Percentiles rank a stretch among this genome's conserved stretches.
Evolutionary conservation across 1,284 basidiomycete genomes (phyloP).

Genomic region (Apiotrichum sp.): DNA sequence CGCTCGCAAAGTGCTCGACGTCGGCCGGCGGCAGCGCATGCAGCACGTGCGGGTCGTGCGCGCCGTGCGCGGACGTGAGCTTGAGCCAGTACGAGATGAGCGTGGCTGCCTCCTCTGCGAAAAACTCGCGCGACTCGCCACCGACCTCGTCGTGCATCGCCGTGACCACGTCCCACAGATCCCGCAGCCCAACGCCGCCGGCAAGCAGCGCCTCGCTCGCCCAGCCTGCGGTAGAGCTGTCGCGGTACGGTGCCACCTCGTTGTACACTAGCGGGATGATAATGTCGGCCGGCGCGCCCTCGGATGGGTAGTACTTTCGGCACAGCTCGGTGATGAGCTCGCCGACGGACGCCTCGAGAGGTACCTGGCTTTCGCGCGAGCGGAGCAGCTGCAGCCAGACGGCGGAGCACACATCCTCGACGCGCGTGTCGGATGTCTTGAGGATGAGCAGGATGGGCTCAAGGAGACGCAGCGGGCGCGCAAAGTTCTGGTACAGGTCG

Average conservation of each 20-base stretch:
- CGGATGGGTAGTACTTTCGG: slow-evolving; percentile 81
- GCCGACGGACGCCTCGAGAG: slow-evolving; percentile 17
- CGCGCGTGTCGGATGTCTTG: slow-evolving; percentile 86
- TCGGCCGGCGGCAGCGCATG: slow-evolving; percentile 21
- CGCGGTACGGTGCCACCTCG: slow-evolving; percentile 13
- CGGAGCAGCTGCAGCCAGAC: slow-evolving; percentile 87
- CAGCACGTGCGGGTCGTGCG: neutral
- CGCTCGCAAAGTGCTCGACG: slow-evolving; percentile 36
- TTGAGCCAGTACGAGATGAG: slow-evolving; percentile 25
- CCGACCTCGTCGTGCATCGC: slow-evolving; percentile 32
- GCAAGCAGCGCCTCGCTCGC: slow-evolving; percentile 31
- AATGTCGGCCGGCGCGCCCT: slow-evolving; percentile 51
- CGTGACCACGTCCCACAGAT: slow-evolving; percentile 34
- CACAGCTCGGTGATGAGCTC: slow-evolving; percentile 62
- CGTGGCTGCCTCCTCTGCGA: slow-evolving; percentile 38
- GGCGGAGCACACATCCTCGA: slow-evolving; percentile 69
- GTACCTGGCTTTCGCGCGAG: slow-evolving; percentile 50
- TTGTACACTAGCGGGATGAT: slow-evolving; percentile 35
- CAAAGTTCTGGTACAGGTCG: slow-evolving; percentile 76
- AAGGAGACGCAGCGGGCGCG: slow-evolving; percentile 77
- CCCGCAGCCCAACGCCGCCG: slow-evolving; percentile 33
- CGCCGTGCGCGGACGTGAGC: too few species aligned
- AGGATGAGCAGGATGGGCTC: slow-evolving; percentile 84
- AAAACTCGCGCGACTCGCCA: slow-evolving; percentile 35
- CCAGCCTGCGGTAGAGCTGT: slow-evolving; percentile 17